phyloP scores from a whole-genome alignment of 495 filamentous ascomycete species.

The Apodospora peruviana region DNA sequence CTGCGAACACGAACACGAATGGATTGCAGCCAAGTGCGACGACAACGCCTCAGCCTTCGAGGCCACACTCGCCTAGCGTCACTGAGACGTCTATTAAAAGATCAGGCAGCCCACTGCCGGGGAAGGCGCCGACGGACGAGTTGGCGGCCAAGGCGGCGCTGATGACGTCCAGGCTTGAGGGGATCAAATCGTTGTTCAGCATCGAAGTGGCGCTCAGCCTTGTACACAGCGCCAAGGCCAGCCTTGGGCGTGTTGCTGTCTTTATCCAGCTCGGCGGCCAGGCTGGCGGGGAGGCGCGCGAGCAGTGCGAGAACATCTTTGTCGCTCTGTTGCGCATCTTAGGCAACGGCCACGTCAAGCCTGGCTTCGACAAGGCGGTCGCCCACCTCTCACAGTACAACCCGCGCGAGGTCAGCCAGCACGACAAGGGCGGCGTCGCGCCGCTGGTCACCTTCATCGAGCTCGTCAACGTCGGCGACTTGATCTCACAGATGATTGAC shows the following conservation, averaged over 20 bases:
- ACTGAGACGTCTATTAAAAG: conserved; percentile 20
- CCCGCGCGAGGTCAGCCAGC: conserved; percentile 74
- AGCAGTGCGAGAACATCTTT: conserved; percentile 90
- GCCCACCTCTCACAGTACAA: conserved; percentile 88
- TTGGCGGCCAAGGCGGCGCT: conserved; percentile 92
- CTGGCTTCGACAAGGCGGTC: conserved; percentile 87
- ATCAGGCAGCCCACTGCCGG: conserved; percentile 43
- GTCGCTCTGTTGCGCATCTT: conserved; percentile 75
- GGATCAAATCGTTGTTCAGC: conserved; percentile 89
- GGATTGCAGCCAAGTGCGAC: conserved; percentile 17
- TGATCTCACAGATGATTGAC: conserved; percentile 98
- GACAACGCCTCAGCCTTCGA: conserved; percentile 33
- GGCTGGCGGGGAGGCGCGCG: conserved; percentile 74
- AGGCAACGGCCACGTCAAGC: conserved; percentile 79
- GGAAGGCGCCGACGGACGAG: conserved; percentile 75
- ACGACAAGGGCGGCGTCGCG: conserved; percentile 67
- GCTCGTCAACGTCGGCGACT: conserved; percentile 94
- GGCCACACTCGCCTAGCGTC: conserved; percentile 40
- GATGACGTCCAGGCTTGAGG: conserved; percentile 90
- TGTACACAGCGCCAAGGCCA: conserved; percentile 85
- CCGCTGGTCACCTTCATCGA: conserved; percentile 95
- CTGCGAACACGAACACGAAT: conserved; percentile 22
- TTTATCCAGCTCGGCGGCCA: conserved; percentile 76
- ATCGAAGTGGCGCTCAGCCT: conserved; percentile 90
- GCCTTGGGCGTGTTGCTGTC: conserved; percentile 75